Evolutionary conservation across 805 yeast genomes (phyloP), one percentile per base, ranked within the genome.

Genomic region (Kurtzmaniella fragi): DNA sequence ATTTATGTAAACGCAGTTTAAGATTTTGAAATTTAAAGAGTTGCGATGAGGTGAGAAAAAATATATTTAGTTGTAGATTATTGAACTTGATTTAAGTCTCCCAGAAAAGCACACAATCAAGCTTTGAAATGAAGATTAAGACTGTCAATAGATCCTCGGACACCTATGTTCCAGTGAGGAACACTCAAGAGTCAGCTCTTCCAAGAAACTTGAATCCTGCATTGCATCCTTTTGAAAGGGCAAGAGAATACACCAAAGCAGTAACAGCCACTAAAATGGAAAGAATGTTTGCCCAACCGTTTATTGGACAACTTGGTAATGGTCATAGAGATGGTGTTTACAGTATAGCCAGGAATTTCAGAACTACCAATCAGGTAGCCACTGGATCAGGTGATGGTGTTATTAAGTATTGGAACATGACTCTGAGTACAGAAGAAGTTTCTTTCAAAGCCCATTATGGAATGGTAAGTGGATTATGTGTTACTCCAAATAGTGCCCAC

Each of bases 291-390:
- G 98, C 99, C 0, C 90, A 90, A 56, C 99, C 99, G 2, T 93
- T 93, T 61, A 73, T 95, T 15, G 96, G 95, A 1, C 98, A 93
- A 57, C 64, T 93, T 28, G 99, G 99, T 3, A 75, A 78, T 44
- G 99, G 99, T 7, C 99, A 95, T 56, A 70, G 91, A 41, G 99
- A 93, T 57, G 98, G 97, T 42, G 88, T 93, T 11, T 91, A 93
- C 61, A 69, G 82, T 13, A 75, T 93, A 34, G 95, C 96, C 5
- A 84, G 83, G 59, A 84, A 90, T 61, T 79, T 79, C 56, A 63
- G 73, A 32, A 68, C 76, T 33, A 71, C 89, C 37, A 84, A 80
- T 52, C 81, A 80, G 54, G 62, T 91, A 23, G 97, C 97, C 2
- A 78, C 93, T 8, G 97, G 96, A 8, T 81, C 93, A 6, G 99